These are phyloP conservation scores for Trichoderma sp. DNA, from an alignment of 2,329 filamentous ascomycete species.

Conservation along the genomic window DNA sequence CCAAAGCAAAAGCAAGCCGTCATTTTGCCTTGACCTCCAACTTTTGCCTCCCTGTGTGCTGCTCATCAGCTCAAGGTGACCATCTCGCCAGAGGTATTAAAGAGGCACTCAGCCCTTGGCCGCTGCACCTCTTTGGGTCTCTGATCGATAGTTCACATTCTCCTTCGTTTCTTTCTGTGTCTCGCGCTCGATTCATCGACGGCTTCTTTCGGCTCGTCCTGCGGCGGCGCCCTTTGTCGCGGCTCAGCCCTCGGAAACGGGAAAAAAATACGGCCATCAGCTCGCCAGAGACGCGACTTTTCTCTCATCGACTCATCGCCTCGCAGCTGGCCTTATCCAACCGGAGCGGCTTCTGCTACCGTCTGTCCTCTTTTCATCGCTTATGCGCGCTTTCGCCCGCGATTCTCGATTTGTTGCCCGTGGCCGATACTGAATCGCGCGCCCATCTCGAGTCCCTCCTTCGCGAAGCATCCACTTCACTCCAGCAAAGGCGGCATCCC, in stretches of 20 bases:
- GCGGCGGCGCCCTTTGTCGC: slow-evolving; percentile 24
- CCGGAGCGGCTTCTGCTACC: not conserved
- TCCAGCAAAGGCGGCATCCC: slow-evolving; percentile 19
- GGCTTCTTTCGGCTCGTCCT: slow-evolving; percentile 12
- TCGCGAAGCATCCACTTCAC: slow-evolving; percentile 8
- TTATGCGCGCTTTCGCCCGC: slow-evolving; percentile 24
- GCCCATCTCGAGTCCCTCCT: slow-evolving; percentile 9
- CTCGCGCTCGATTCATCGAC: not conserved
- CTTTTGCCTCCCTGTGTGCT: slow-evolving; percentile 32
- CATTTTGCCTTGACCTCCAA: slow-evolving; percentile 34
- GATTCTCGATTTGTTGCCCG: slow-evolving; percentile 21
- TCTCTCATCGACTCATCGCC: slow-evolving; percentile 23
- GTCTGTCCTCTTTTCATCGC: not conserved
- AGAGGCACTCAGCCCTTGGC: slow-evolving; percentile 34
- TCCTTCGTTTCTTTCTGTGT: slow-evolving; percentile 30
- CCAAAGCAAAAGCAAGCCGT: slow-evolving; percentile 29
- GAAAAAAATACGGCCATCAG: slow-evolving; percentile 5
- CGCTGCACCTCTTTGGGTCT: slow-evolving; percentile 32
- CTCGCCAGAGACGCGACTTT: slow-evolving; percentile 24
- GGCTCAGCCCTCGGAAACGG: slow-evolving; percentile 3
- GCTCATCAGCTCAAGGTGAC: slow-evolving; percentile 30
- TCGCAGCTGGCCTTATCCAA: slow-evolving; percentile 32
- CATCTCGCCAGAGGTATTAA: slow-evolving; percentile 36
- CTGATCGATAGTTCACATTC: slow-evolving; percentile 20
- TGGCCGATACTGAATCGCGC: slow-evolving; percentile 21